Conservation (phyloP, 495 filamentous ascomycete genomes). For the Aspergillus asperescens region DNA sequence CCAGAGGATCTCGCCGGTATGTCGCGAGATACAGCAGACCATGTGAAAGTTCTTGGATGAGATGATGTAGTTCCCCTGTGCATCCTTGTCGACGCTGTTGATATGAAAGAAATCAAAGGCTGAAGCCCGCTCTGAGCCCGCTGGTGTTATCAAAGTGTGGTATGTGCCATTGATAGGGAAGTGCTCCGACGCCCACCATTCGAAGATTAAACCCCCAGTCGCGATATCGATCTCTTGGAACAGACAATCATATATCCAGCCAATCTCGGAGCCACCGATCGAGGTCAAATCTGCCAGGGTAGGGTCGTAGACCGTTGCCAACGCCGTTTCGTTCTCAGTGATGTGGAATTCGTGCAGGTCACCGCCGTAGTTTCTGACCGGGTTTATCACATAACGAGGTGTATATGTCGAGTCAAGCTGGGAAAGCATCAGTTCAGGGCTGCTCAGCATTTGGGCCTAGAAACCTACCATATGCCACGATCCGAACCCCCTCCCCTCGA, state of each 20-base stretch:
- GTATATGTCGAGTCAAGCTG: conserved; percentile 44
- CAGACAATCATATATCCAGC: conserved; percentile 31
- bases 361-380: conserved; percentile 28
- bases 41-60: conserved; percentile 46
- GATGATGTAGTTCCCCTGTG: conserved; percentile 47
- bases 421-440: no score
- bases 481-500: conserved; percentile 45
- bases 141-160: neutral
- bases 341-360: conserved; percentile 26
- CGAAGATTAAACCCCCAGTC: conserved; percentile 31
- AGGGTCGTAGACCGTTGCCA: conserved; percentile 22
- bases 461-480: conserved; percentile 43
- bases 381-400: conserved; percentile 31
- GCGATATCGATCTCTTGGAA: conserved; percentile 36
- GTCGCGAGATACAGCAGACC: conserved; percentile 33
- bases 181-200: conserved; percentile 34
- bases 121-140: conserved; percentile 14
- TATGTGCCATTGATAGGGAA: conserved; percentile 23
- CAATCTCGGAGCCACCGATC: conserved; percentile 24
- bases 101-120: conserved; percentile 51
- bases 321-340: conserved; percentile 18
- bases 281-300: conserved; percentile 12
- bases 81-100: conserved; percentile 50
- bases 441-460: no score
- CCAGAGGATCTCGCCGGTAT: conserved; percentile 38